Base-by-base conservation (phyloP, 345 rosid species). In the Mallotus nudiflorus region DNA sequence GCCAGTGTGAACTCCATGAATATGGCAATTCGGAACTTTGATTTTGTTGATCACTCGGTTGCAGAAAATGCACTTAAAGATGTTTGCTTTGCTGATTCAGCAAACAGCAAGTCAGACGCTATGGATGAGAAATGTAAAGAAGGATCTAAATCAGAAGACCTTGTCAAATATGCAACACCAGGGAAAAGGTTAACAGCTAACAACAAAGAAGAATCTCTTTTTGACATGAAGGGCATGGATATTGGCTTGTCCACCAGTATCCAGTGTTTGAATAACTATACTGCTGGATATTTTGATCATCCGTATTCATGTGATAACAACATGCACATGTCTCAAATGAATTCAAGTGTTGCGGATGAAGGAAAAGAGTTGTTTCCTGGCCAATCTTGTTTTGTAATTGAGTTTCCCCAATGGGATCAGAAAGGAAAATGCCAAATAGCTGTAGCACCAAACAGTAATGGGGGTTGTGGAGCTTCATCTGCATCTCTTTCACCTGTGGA, bases 401-500 rank as follows among this genome's bases (percentile, higher is more conserved):
- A 55, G 40, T 53, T 29, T 62, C 59, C 45, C 69, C 65, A 13
- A 25, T 77, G 80, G 76, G 76, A 77, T 71, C 69, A 67, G 61
- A 72, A 77, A 62, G 80, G 76, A 5, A 72, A 72, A 67, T 42
- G 52, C 45, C 39, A 29, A 52, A 27, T 76, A 52, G 57, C 49
- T 33, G 39, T 25, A 22, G 33, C 31, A 52, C 46, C 66, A 19
- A 27, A 9, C 33, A 63, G 50, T 63, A 33, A 27, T 46, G 45
- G 7, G 46, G 66, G 50, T 31, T 25, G 19, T 45, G 73, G 35
- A 51, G 11, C 56, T 65, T 69, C 62, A 18, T 28, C 52, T 28
- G 19, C n/a, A 25, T 68, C 61, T 72, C 33, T 42, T 61, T 77
- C 66, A 16, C 58, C 27, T 3, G 33, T 54, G 42, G 61, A 59